Conservation (phyloP, 176 grass and related monocot species). For the Themeda triandra region DNA sequence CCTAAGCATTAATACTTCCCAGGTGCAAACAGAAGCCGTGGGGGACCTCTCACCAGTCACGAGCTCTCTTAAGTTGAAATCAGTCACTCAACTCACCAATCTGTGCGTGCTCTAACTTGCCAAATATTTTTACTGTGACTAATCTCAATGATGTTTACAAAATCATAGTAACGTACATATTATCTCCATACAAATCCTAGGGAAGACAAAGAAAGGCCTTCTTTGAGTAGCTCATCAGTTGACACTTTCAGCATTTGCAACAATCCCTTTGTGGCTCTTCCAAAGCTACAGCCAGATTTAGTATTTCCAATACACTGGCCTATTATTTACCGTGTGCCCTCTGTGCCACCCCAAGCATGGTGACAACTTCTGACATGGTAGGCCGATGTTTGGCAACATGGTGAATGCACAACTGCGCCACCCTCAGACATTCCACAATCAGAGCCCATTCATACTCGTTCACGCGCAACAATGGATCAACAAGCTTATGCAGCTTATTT, state of each 20-base stretch:
- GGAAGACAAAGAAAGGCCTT: not conserved
- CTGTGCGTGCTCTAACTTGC: not conserved
- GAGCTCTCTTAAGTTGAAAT: not conserved
- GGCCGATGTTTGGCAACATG: not conserved
- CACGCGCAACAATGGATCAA: not conserved
- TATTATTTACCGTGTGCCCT: not conserved
- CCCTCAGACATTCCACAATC: slow-evolving; percentile 8
- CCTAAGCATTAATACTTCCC: not conserved
- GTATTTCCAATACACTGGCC: not conserved
- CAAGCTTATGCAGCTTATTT: not conserved
- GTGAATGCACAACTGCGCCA: not conserved
- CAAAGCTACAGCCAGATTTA: not conserved
- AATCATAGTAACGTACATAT: not conserved
- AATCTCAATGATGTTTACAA: not conserved
- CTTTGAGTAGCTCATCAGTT: not conserved
- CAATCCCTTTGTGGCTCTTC: not conserved
- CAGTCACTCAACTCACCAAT: not conserved
- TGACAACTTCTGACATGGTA: slow-evolving; percentile 28
- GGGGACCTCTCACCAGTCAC: not conserved
- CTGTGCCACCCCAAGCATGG: not conserved
- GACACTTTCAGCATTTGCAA: not conserved
- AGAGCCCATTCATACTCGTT: not conserved
- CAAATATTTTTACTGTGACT: no score
- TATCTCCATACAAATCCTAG: not conserved
- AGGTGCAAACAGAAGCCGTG: not conserved